Percentiles rank a stretch among this genome's conserved stretches.
Evolutionary conservation across 2,329 filamentous ascomycete species (phyloP).

Genomic region (Alternaria solani): DNA sequence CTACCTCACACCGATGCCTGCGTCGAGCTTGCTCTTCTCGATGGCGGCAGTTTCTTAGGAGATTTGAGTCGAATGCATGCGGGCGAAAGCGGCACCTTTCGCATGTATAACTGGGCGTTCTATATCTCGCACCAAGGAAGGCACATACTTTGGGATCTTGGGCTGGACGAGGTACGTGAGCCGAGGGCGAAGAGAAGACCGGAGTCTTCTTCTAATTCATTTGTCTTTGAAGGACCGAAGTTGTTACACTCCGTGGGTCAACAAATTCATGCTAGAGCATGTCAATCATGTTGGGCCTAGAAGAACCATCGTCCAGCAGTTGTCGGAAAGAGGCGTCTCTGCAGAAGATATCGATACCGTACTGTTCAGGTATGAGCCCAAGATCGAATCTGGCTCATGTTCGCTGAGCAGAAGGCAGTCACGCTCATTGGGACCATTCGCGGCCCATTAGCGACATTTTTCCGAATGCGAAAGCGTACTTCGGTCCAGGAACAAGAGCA

Average conservation of each 20-base stretch:
- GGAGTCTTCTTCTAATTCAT: conserved; percentile 1
- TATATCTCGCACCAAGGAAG: conserved; percentile 35
- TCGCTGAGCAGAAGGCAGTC: conserved; percentile 25
- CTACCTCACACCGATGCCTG: conserved; percentile 29
- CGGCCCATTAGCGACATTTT: conserved; percentile 41
- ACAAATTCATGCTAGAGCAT: conserved; percentile 39
- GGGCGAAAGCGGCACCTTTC: conserved; percentile 36
- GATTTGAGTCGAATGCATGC: conserved; percentile 40
- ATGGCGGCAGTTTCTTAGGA: conserved; percentile 46
- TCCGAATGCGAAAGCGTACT: conserved; percentile 40
- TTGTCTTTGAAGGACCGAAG: conserved; percentile 32
- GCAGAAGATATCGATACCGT: conserved; percentile 36
- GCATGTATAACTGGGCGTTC: conserved; percentile 50
- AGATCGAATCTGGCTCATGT: background rate
- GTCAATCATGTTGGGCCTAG: conserved; percentile 41
- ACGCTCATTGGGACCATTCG: conserved; percentile 47
- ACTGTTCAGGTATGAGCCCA: conserved; percentile 37
- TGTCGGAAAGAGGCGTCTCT: conserved; percentile 30
- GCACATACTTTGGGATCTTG: conserved; percentile 46
- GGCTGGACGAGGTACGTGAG: conserved; percentile 38
- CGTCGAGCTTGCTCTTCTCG: conserved; percentile 39
- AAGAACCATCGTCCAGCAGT: conserved; percentile 38
- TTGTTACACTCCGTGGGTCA: conserved; percentile 46
- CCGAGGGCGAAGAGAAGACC: background rate
- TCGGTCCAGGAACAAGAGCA: conserved; percentile 41